Conservation (phyloP, 805 yeast species). For the Pichia deserticola region DNA sequence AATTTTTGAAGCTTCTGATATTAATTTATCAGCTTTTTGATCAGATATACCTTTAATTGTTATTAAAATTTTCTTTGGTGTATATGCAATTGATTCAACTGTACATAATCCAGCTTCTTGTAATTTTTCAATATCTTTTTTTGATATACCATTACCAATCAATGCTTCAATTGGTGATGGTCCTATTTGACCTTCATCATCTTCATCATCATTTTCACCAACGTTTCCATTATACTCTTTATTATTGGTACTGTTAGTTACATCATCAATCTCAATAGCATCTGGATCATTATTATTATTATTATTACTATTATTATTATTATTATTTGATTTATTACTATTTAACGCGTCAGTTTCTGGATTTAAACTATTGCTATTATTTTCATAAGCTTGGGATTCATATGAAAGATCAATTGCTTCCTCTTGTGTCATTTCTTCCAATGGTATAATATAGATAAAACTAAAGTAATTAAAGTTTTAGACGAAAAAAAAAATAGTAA, state of each 20-base stretch:
- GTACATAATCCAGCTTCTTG: slow-evolving; percentile 82
- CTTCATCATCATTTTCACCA: slow-evolving; percentile 39
- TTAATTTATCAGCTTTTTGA: slow-evolving; percentile 82
- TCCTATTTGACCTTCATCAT: slow-evolving; percentile 36
- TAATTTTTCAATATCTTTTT: slow-evolving; percentile 71
- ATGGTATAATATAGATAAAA: too few relatives aligned
- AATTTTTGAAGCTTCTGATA: slow-evolving; percentile 73
- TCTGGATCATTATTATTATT: slow-evolving; percentile 1
- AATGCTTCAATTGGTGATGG: slow-evolving; percentile 48
- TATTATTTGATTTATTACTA: background rate
- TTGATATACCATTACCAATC: slow-evolving; percentile 79
- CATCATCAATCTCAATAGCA: too few relatives aligned
- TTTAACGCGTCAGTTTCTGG: slow-evolving; percentile 9
- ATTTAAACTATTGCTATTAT: background rate
- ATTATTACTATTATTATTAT: slow-evolving; percentile 1
- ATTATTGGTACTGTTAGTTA: background rate
- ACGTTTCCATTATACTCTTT: background rate
- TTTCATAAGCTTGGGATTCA: slow-evolving; percentile 2
- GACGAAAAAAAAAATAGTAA: too few relatives aligned
- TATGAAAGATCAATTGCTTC: slow-evolving; percentile 10
- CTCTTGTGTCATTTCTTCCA: slow-evolving; percentile 2
- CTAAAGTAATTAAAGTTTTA: too few relatives aligned
- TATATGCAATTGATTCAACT: slow-evolving; percentile 87
- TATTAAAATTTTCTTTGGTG: slow-evolving; percentile 74
- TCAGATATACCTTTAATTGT: slow-evolving; percentile 90